Evolutionary conservation across 2,329 filamentous ascomycete genomes (phyloP), one percentile per base, ranked within the genome.

Genomic region (Botrytis byssoidea): DNA sequence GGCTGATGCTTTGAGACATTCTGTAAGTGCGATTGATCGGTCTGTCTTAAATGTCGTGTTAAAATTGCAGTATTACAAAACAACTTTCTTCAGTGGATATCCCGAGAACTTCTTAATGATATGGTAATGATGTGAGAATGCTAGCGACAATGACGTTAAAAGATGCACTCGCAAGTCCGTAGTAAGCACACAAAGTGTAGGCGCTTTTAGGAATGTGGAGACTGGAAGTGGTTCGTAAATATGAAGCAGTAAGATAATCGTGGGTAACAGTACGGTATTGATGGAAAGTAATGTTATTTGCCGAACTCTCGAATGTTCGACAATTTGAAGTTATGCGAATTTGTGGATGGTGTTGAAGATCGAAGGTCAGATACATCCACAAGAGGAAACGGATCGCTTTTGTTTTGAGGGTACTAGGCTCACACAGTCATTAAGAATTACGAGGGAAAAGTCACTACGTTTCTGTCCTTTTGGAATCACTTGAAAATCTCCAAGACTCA

Each of bases 331-430:
- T 18, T 12, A 1, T 35, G 32, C 18, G 4, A 10, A 22, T 25
- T 2, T 0, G 4, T 60, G 20, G 2, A 32, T 14, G 0, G 32
- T 7, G 4, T 60, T 14, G 9, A 29, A 55, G n/a, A 29, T 29
- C 14, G 3, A 35, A 25, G 10, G 0, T 20, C 2, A 3, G 3
- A 60, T 22, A 8, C 20, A 14, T 35, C 10, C 20, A 32, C 9
- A 60, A 22, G 29, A 60, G 32, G 20, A 18, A 60, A 60, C 5
- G 9, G 1, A 60, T 14, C 0, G 18, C 5, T 37, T 60, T 60
- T 60, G 12, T 60, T 9, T 37, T 3, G 10, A 37, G 20, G 2
- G 25, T 7, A 25, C 20, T 25, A 37, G 5, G 32, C 20, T 37
- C 10, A 60, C 32, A 60, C 32, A 37, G 20, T 60, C 32, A 25